Conservation (phyloP, 768 basidiomycete genomes). For the Pholiota molesta region DNA sequence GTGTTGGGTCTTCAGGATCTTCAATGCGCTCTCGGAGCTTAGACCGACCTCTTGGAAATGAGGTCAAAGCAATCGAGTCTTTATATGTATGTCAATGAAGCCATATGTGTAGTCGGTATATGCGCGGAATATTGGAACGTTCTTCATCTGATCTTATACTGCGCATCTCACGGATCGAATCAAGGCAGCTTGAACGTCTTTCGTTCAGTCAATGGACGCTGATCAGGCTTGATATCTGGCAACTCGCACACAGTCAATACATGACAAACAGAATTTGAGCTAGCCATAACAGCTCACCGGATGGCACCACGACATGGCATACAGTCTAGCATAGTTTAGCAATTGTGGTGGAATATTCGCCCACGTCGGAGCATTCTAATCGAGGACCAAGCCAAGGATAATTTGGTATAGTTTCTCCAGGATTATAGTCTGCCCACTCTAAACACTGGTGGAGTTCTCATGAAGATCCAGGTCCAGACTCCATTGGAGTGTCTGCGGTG, state of each 20-base stretch:
- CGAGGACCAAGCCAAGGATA: neutral
- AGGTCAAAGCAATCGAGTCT: neutral
- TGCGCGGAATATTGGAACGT: neutral
- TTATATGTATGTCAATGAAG: neutral
- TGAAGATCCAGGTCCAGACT: neutral
- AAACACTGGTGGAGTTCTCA: neutral
- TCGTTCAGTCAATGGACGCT: neutral
- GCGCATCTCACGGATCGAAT: neutral
- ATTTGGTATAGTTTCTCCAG: neutral
- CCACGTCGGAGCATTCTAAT: neutral
- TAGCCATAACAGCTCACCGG: neutral
- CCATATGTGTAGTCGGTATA: neutral
- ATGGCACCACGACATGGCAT: neutral
- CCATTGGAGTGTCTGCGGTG: neutral
- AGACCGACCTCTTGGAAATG: neutral
- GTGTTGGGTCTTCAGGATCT: too few species aligned
- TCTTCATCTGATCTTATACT: neutral
- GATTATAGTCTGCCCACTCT: neutral
- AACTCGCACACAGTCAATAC: neutral
- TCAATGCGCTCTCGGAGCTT: neutral
- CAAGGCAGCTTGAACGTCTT: neutral
- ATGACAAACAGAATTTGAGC: neutral
- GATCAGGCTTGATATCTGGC: neutral
- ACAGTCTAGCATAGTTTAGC: too few species aligned
- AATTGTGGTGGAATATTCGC: too few species aligned